Evolutionary conservation across 331 rosid genomes (phyloP).

Genomic region (Quercus lobata): DNA sequence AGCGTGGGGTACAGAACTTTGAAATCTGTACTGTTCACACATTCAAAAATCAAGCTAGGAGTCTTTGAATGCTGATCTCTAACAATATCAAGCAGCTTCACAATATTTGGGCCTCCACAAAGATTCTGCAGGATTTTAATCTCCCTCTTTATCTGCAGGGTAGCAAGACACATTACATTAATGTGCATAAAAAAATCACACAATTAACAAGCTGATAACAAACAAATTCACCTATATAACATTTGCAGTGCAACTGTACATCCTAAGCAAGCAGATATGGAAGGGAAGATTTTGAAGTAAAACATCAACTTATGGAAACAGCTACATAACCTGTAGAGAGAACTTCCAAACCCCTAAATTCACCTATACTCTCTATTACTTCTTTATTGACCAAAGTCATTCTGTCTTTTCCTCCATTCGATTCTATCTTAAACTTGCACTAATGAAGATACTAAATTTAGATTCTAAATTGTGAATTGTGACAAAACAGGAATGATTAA

Average conservation of each 20-base stretch:
- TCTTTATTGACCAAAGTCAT: no score
- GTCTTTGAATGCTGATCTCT: constrained; percentile 92
- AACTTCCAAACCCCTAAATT: background rate
- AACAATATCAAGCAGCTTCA: constrained; percentile 86
- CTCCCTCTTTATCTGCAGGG: constrained; percentile 85
- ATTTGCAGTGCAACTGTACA: background rate
- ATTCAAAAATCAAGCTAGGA: constrained; percentile 91
- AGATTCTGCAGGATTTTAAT: constrained; percentile 88
- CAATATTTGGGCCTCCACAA: constrained; percentile 87
- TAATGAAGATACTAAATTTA: background rate
- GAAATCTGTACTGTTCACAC: constrained; percentile 88
- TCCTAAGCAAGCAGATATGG: background rate
- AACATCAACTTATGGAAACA: background rate
- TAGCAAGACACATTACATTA: background rate
- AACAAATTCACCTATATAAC: background rate
- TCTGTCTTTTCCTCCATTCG: no score
- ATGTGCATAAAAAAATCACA: background rate
- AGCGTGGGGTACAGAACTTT: constrained; percentile 91
- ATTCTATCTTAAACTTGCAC: background rate
- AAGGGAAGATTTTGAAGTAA: no score
- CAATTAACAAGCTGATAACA: background rate
- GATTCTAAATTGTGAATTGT: background rate
- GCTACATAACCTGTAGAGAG: background rate
- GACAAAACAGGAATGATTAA: background rate
- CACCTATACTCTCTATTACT: no score